Evolutionary conservation across 257 asterid species (phyloP).

Genomic region (Schizonepeta tenuifolia): DNA sequence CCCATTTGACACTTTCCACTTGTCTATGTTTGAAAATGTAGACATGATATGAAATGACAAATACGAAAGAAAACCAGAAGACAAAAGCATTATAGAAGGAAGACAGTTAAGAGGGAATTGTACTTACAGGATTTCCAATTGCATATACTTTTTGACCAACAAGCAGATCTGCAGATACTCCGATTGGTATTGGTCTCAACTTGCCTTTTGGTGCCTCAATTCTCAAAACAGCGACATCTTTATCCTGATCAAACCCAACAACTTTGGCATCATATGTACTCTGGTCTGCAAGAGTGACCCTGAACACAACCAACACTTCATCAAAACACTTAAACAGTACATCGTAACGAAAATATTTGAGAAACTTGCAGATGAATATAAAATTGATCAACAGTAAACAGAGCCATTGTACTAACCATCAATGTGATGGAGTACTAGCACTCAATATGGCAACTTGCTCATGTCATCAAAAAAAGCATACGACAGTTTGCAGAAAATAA

Average conservation of each 20-base stretch:
- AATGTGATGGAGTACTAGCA: neutral
- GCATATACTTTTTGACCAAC: slow-evolving; percentile 99
- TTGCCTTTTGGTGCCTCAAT: slow-evolving; percentile 81
- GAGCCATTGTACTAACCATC: no score
- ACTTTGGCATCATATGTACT: slow-evolving; percentile 82
- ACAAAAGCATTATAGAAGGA: slow-evolving; percentile 1
- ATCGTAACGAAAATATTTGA: neutral
- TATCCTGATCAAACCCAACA: slow-evolving; percentile 98
- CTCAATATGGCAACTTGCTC: neutral
- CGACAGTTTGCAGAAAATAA: slow-evolving; percentile 9
- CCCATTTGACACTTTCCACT: neutral
- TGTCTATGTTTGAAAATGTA: neutral
- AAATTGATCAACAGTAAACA: neutral
- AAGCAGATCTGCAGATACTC: slow-evolving; percentile 90
- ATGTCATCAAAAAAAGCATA: neutral
- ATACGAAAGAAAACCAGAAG: neutral
- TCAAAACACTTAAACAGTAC: slow-evolving; percentile 5
- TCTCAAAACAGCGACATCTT: slow-evolving; percentile 89
- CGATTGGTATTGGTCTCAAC: slow-evolving; percentile 89
- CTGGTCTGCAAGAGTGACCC: slow-evolving; percentile 93
- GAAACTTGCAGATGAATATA: slow-evolving; percentile 2
- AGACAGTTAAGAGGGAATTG: slow-evolving; percentile 18
- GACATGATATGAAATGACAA: neutral
- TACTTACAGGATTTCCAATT: slow-evolving; percentile 94
- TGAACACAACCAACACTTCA: slow-evolving; percentile 41